Conservation (phyloP, 176 grass and related monocot genomes). For the Rhynchospora breviuscula region DNA sequence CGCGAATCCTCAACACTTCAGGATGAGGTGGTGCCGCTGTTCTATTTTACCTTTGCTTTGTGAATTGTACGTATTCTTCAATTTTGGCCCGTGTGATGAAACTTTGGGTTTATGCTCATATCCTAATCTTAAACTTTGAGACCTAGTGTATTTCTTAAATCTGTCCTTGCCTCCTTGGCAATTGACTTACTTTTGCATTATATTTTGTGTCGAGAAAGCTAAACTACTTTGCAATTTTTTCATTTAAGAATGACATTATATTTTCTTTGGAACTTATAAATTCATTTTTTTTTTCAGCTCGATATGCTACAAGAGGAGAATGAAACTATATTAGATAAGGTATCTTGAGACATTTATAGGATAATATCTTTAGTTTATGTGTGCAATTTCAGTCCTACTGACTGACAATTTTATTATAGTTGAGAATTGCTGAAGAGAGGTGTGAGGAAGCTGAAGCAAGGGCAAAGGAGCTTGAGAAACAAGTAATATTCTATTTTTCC, state of each 20-base stretch:
- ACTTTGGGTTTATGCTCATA: background rate
- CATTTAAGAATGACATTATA: conserved; percentile 21
- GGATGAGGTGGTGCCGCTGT: conserved; percentile 71
- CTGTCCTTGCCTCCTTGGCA: background rate
- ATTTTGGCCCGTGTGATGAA: conserved; percentile 4
- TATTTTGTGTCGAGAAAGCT: background rate
- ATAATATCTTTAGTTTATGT: background rate
- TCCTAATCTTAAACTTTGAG: background rate
- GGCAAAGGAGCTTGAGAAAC: conserved; percentile 96
- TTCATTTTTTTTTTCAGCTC: conserved; percentile 55
- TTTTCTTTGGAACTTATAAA: conserved; percentile 33
- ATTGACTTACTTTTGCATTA: background rate
- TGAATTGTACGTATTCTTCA: conserved; percentile 21
- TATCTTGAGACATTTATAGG: conserved; percentile 16
- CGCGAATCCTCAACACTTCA: conserved; percentile 77
- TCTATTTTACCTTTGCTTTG: conserved; percentile 10
- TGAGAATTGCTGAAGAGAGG: conserved; percentile 93
- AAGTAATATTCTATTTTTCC: conserved; percentile 33
- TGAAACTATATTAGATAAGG: conserved; percentile 87
- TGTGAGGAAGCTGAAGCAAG: conserved; percentile 81
- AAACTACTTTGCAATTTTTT: conserved; percentile 12
- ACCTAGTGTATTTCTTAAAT: conserved; percentile 8
- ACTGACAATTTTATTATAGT: conserved; percentile 28
- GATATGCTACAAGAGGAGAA: conserved; percentile 99
- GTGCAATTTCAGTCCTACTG: background rate